Evolutionary conservation across 768 basidiomycete genomes (phyloP), one percentile per base, ranked within the genome.

Genomic region (Cystobasidium onofrii): DNA sequence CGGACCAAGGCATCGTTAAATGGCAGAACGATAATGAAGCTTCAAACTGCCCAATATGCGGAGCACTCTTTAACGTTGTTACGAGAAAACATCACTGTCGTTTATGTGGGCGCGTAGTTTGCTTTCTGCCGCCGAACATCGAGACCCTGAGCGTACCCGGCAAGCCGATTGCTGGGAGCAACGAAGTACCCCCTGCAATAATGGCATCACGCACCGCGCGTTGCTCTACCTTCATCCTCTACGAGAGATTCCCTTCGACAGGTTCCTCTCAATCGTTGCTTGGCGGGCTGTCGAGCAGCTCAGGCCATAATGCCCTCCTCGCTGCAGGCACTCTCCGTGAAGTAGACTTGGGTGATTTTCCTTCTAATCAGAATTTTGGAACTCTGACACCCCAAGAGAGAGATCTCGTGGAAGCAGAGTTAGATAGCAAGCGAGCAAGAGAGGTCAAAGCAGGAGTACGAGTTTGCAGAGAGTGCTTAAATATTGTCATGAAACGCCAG

Each of bases 1-100:
- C 88, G 1, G 95, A 99, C 81, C 94, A 95, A 81, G 84, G 86
- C 54, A 93, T 99, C 76, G 92, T 96, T 1, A 92, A 92, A 3
- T 99, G 95, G 95, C 87, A 96, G 80, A 87, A 89, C 46, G 95
- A 98, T 79, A 83, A 86, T 0, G 78, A 83, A 1, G 91, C 88
- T 0, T 86, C 85, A 55, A 87, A 88, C 74, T 99, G 95, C 82
- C 89, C 91, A 0, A 83, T 95, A 75, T 99, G 95, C 86, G 62
- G 55, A 23, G 41, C 66, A 12, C 34, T 44, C 1, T 75, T 75
- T 60, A 72, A 52, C n/a, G 27, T 75, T 23, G 70, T 67, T 29
- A 72, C 66, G 27, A 27, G 74, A 15, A 75, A 75, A 46, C 74
- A 75, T 29, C 74, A 75, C 50, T 75, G 74, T 72, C 74, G 74